Conservation (phyloP, 371 early-diverging fungal species). For the Apophysomyces ossiformis region DNA sequence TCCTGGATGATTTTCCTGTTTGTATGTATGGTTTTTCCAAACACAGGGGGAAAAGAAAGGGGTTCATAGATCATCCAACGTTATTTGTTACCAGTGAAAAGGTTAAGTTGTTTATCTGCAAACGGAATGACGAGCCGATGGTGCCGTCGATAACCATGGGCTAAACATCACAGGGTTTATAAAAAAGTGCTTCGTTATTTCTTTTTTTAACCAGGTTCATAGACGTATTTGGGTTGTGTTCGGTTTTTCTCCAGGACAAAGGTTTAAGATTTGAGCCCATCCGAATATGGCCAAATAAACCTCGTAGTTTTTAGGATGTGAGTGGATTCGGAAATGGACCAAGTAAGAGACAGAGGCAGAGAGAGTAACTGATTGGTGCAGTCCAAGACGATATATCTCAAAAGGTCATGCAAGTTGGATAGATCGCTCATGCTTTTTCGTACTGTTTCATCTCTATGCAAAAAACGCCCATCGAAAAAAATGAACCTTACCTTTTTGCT, state of each 20-base stretch:
- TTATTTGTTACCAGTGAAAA: constrained; percentile 10
- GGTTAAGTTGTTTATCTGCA: constrained; percentile 8
- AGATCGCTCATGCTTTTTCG: constrained; percentile 9
- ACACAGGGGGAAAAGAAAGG: neutral
- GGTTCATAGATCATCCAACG: constrained; percentile 1
- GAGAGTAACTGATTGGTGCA: constrained; percentile 4
- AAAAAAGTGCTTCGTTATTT: neutral
- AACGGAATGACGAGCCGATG: constrained; percentile 9
- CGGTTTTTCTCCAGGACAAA: neutral
- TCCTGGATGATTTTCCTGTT: neutral
- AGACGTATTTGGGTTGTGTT: neutral
- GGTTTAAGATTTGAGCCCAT: constrained; percentile 9
- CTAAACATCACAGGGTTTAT: constrained; percentile 8
- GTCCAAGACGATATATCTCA: neutral
- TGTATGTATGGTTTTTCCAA: neutral
- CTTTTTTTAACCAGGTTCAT: neutral
- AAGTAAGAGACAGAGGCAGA: too few relatives aligned
- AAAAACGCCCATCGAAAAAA: constrained; percentile 8
- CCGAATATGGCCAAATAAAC: constrained; percentile 9
- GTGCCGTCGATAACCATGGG: constrained; percentile 10
- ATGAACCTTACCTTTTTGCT: neutral
- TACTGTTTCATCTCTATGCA: constrained; percentile 10
- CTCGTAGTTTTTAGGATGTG: neutral
- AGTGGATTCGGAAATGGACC: constrained; percentile 3
- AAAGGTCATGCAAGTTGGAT: constrained; percentile 4